phyloP scores from a whole-genome alignment of 78 protist species.

The Parvularia atlantis region DNA sequence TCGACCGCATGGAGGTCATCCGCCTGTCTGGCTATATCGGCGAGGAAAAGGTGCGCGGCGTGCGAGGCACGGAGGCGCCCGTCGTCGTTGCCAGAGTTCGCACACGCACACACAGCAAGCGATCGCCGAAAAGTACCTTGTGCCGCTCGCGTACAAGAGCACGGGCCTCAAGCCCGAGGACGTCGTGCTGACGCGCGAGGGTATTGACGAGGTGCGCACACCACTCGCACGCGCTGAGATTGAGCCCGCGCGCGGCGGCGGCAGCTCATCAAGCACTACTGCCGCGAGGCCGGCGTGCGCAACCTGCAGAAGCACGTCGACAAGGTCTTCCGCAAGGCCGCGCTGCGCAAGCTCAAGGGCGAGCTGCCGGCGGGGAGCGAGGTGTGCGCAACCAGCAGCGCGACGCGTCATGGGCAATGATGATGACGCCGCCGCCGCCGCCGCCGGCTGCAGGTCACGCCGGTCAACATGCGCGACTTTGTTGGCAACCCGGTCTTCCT shows the following conservation, averaged over 20 bases:
- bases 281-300: constrained; percentile 89
- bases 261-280: constrained; percentile 52
- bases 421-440: too few species aligned
- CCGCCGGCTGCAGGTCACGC: constrained; percentile 1
- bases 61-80: not conserved
- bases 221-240: not conserved
- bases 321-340: constrained; percentile 71
- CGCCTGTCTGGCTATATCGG: constrained; percentile 32
- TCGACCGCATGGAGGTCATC: constrained; percentile 89
- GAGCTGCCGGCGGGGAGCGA: not conserved
- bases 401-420: too few species aligned
- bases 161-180: constrained; percentile 34
- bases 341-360: constrained; percentile 40
- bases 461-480: constrained; percentile 41
- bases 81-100: not conserved
- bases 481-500: constrained; percentile 63
- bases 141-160: constrained; percentile 45
- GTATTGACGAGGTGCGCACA: not conserved
- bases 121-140: constrained; percentile 72
- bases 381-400: too few species aligned
- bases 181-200: not conserved
- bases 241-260: constrained; percentile 42
- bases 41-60: not conserved
- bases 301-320: constrained; percentile 73
- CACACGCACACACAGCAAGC: constrained; percentile 64